Conservation (phyloP, 75 land plant genomes). For the Pinus tabuliformis region DNA sequence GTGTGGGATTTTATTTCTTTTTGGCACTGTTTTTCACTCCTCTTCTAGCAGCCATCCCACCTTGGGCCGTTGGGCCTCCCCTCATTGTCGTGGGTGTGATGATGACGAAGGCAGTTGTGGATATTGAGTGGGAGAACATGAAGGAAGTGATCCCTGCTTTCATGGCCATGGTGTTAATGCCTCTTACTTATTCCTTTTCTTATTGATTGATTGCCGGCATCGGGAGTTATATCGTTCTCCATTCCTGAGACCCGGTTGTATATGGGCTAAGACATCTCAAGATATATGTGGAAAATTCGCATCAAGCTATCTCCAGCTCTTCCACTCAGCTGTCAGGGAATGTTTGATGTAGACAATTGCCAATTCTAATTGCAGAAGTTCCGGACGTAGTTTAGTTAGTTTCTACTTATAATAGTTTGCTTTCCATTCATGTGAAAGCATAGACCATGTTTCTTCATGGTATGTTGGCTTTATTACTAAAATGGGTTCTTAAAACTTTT, state of each 20-base stretch:
- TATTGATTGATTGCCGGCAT: conserved; percentile 49
- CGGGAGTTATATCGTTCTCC: conserved; percentile 26
- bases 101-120: conserved; percentile 45
- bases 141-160: conserved; percentile 39
- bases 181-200: conserved; percentile 49
- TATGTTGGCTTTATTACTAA: no score
- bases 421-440: no score
- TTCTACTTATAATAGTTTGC: no score
- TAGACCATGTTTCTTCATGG: no score
- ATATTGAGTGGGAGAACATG: conserved; percentile 41
- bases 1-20: conserved; percentile 60
- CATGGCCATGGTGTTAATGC: conserved; percentile 45
- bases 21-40: conserved; percentile 78
- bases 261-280: background rate
- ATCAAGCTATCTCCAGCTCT: no score
- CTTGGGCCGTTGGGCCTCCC: conserved; percentile 93
- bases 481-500: no score
- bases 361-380: no score
- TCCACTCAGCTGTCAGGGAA: no score
- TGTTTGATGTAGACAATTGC: no score
- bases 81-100: conserved; percentile 68
- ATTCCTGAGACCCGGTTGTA: conserved; percentile 22
- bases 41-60: conserved; percentile 66
- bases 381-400: no score
- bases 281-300: no score